Base-by-base conservation (phyloP, 129 eudicot genomes). In the Chrysanthemum makinoi region DNA sequence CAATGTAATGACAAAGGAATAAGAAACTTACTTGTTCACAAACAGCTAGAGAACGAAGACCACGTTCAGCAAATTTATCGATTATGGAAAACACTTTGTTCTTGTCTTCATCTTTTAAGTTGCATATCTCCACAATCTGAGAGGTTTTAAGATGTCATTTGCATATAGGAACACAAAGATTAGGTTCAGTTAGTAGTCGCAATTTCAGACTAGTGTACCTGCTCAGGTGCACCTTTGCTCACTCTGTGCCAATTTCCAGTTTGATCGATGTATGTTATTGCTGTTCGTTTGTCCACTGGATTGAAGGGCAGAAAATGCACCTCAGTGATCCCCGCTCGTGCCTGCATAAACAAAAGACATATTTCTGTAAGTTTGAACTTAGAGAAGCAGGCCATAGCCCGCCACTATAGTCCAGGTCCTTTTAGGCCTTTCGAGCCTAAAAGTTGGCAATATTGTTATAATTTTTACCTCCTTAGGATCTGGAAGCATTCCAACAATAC, bases 181-280 rank as follows among this genome's bases (percentile, higher is more conserved):
- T 43, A 57, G 14, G 22, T 56, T 43, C n/a, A 70, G 16, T 43
- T 17, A 17, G 51, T 15, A 3, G 52, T 63, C 15, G 3, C 16
- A 16, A 10, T 39, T 69, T 56, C 12, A 39, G 16, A 28, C 55
- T 33, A 54, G 22, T 57, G 59, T 78, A 89, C 96, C 96, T 90
- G 97, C 70, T 90, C 97, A 4, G 97, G 97, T 72, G 97, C 97
- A 62, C 97, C 97, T 81, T 90, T 90, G 97, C 97, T 90, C 18
- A 75, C 85, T 20, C 97, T 77, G 61, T 87, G 83, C 97, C 97
- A 90, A 60, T 87, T 80, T 53, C 91, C 97, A 15, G 35, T 70
- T 54, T 49, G 43, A 52, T 90, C 97, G 0, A 83, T 76, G 80
- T 90, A 90, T 2, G 97, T 90, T 10, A 90, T 87, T 26, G 97